Evolutionary conservation across 2,329 filamentous ascomycete species (phyloP), one percentile per base, ranked within the genome.

Genomic region (Colletotrichum sansevieriae): DNA sequence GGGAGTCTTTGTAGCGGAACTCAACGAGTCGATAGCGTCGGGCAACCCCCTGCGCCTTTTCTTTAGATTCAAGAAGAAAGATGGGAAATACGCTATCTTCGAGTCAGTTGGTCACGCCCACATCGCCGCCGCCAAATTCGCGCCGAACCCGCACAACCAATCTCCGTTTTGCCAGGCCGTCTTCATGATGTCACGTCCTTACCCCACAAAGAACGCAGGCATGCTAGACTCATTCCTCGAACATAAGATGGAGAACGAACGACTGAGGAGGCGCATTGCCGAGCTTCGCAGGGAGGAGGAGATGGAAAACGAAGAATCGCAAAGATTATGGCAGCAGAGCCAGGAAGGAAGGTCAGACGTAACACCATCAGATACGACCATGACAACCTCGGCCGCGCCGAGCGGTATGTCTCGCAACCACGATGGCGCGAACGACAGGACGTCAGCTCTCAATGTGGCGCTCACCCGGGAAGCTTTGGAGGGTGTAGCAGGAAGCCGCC

Each of bases 161-260:
- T 86, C 89, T 2, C 87, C 90, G 1, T 91, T 92, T 73, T 98
- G 94, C 78, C 90, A 93, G 74, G 95, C 95, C 43, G 93, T 98
- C 74, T 98, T 98, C 78, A 92, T 98, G 84, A 95, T 97, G 90
- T 90, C 93, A 9, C 88, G 95, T 20, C 93, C 93, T 1, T 97
- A 98, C 78, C 94, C 94, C 5, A 97, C 92, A 35, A 95, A 92
- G 80, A 97, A 95, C 76, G 91, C 94, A 1, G 88, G 88, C 3
- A 85, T 98, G 11, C 85, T 98, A 20, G 95, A 98, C 80, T 97
- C 94, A 0, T 98, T 98, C 75, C 84, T 98, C 33, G 95, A 98
- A 78, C 95, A 98, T 82, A 98, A 98, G 80, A 95, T 97, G 63
- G 95, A 98, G 78, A 97, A 98, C 75, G 94, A 97, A 81, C 89